Percentiles rank a stretch among this genome's conserved stretches.
These are phyloP conservation scores for Suillus discolor DNA, from an alignment of 768 basidiomycete genomes.

Conservation along the genomic window DNA sequence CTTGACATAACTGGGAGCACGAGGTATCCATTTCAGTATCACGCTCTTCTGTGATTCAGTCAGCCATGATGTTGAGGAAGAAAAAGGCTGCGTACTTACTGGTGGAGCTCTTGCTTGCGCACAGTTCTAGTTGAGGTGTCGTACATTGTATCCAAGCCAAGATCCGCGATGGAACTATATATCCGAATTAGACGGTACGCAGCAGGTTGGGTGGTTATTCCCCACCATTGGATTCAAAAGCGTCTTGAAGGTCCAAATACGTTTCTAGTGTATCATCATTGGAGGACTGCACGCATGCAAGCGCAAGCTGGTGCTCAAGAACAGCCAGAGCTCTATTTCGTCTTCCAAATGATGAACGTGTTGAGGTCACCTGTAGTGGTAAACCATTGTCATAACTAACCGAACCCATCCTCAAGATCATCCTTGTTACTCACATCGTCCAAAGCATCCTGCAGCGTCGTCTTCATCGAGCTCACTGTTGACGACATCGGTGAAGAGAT, in stretches of 20 bases:
- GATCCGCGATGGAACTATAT: conserved; percentile 67
- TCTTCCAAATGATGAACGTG: conserved; percentile 52
- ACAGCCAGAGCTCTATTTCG: conserved; percentile 57
- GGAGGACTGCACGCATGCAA: conserved; percentile 46
- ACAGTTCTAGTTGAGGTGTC: conserved; percentile 50
- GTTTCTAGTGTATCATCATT: conserved; percentile 47
- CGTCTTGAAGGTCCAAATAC: conserved; percentile 72
- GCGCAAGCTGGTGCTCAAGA: conserved; percentile 58
- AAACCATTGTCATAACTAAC: conserved; percentile 14
- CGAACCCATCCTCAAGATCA: not conserved
- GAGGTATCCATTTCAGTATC: conserved; percentile 51
- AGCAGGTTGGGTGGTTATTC: conserved; percentile 8
- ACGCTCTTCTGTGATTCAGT: conserved; percentile 37
- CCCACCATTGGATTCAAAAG: conserved; percentile 84
- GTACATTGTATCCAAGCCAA: conserved; percentile 62
- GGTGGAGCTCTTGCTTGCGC: conserved; percentile 46
- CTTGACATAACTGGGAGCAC: conserved; percentile 54
- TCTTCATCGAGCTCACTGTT: conserved; percentile 38
- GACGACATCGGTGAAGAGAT: conserved; percentile 6
- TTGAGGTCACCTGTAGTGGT: conserved; percentile 60
- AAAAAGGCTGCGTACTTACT: conserved; percentile 37
- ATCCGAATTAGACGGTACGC: conserved; percentile 13
- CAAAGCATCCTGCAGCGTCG: conserved; percentile 58
- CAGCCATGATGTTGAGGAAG: not conserved
- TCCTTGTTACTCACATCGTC: conserved; percentile 57